Evolutionary conservation across 192 early-diverging fungal species (phyloP).

Genomic region (Diversispora epigaea): DNA sequence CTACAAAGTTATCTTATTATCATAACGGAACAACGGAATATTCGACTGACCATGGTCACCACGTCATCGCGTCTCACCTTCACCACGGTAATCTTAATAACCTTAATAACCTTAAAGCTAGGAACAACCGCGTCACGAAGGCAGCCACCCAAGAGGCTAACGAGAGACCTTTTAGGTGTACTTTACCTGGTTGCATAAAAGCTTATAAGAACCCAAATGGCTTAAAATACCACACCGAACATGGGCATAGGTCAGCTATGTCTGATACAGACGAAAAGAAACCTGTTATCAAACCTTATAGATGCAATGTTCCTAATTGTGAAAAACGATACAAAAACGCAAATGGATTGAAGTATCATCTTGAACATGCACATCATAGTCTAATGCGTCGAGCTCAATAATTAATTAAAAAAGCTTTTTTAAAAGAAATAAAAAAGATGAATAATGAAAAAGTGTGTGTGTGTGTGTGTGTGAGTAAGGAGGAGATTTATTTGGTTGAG

Average conservation of each 20-base stretch:
- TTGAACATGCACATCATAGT: conserved; percentile 72
- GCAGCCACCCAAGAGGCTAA: conserved; percentile 27
- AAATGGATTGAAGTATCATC: conserved; percentile 94
- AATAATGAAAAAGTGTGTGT: neutral
- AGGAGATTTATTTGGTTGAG: neutral
- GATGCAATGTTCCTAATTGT: conserved; percentile 79
- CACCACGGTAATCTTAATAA: neutral
- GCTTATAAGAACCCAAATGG: conserved; percentile 98
- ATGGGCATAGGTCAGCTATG: conserved; percentile 76
- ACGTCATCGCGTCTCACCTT: neutral
- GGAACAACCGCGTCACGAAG: conserved; percentile 14
- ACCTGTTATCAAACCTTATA: conserved; percentile 64
- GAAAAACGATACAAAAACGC: conserved; percentile 96
- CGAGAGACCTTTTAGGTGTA: conserved; percentile 85
- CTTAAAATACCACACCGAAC: conserved; percentile 94
- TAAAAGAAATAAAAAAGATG: neutral
- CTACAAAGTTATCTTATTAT: conserved; percentile 13
- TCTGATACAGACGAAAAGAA: conserved; percentile 58
- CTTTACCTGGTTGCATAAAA: conserved; percentile 81
- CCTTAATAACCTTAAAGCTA: conserved; percentile 9
- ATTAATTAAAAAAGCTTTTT: neutral
- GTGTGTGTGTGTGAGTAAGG: neutral
- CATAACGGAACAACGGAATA: conserved; percentile 6
- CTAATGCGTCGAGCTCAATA: conserved; percentile 1
- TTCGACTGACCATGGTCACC: neutral